Percentiles rank a stretch among this genome's conserved stretches.
Conservation (phyloP, 768 basidiomycete species). For the Leucosporidium creatinivorum region DNA sequence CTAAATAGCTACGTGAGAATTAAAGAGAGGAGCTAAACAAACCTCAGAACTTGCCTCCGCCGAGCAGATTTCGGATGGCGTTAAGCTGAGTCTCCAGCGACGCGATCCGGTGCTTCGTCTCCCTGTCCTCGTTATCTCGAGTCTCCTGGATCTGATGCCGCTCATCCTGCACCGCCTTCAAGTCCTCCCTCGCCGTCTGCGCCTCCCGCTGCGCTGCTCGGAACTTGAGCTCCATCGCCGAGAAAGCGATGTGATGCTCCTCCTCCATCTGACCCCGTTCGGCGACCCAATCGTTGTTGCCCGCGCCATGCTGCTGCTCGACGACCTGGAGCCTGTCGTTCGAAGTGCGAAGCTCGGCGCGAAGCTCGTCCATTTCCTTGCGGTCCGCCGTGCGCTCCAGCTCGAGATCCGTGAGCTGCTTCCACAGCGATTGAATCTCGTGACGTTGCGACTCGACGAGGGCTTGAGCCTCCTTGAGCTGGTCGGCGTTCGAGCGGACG, state of each 20-base stretch:
- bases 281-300: background rate
- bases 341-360: constrained; percentile 9
- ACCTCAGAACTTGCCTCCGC: background rate
- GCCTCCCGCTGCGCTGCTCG: background rate
- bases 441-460: constrained; percentile 1
- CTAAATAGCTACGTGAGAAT: no score
- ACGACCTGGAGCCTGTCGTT: background rate
- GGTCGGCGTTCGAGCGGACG: constrained; percentile 7
- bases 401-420: constrained; percentile 10
- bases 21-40: no score
- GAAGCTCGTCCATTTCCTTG: constrained; percentile 24
- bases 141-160: background rate
- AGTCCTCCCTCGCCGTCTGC: background rate
- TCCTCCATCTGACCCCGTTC: background rate
- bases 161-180: background rate
- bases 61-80: background rate
- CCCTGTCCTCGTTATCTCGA: background rate
- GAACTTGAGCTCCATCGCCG: background rate
- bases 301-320: background rate
- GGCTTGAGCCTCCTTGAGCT: constrained; percentile 9
- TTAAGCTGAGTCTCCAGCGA: background rate
- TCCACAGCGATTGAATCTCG: constrained; percentile 17
- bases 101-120: background rate
- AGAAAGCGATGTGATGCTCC: background rate
- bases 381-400: constrained; percentile 12